phyloP scores from a whole-genome alignment of 1,284 basidiomycete species.

The Ustilago cynodontis region DNA sequence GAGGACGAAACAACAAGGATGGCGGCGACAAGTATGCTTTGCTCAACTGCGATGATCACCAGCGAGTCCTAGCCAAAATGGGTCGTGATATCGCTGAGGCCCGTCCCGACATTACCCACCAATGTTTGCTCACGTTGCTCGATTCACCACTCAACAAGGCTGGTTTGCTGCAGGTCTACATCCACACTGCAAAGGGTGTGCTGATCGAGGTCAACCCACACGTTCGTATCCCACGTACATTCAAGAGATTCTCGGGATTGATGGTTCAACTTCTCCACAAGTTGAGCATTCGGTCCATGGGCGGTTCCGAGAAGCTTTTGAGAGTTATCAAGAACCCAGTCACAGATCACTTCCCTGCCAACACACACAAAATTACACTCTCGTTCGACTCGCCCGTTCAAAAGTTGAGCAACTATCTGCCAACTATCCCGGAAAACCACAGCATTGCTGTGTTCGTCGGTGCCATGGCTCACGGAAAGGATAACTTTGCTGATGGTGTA shows the following conservation, averaged over 20 bases:
- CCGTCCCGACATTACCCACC: constrained; percentile 97
- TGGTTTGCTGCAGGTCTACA: constrained; percentile 95
- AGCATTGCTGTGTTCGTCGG: constrained; percentile 95
- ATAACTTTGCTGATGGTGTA: constrained; percentile 96
- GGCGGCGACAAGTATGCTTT: constrained; percentile 87
- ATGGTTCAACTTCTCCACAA: constrained; percentile 99
- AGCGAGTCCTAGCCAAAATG: constrained; percentile 97
- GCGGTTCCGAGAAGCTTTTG: constrained; percentile 94
- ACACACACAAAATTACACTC: constrained; percentile 94
- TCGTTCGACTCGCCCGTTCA: constrained; percentile 85
- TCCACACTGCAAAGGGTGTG: constrained; percentile 95
- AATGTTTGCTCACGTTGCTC: constrained; percentile 95
- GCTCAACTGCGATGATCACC: constrained; percentile 98
- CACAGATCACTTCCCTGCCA: constrained; percentile 91
- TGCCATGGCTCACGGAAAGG: constrained; percentile 77
- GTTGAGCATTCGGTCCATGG: constrained; percentile 92
- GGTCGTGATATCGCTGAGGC: constrained; percentile 98
- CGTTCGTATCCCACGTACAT: constrained; percentile 96
- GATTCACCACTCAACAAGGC: constrained; percentile 99
- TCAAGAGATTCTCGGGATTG: constrained; percentile 97
- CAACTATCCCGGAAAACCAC: constrained; percentile 84
- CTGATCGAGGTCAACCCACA: constrained; percentile 99
- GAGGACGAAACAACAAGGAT: constrained; percentile 51
- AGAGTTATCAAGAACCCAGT: constrained; percentile 99
- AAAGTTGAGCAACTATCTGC: constrained; percentile 84